Conservation (phyloP, 2,329 filamentous ascomycete genomes). For the Apiospora marii region DNA sequence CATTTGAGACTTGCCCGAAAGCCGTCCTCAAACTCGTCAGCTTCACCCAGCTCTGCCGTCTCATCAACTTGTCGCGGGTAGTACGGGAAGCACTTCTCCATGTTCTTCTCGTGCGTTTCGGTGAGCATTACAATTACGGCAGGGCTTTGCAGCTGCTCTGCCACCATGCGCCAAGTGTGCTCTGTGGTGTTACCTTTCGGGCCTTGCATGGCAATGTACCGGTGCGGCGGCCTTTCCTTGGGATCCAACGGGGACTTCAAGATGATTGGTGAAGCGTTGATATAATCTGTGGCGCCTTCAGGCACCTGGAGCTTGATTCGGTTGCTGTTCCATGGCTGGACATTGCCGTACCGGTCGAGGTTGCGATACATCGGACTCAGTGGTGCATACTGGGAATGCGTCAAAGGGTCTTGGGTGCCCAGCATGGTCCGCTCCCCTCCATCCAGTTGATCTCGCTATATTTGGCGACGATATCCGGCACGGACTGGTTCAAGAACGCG, state of each 20-base stretch:
- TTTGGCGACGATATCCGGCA: conserved; percentile 56
- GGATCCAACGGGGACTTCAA: conserved; percentile 55
- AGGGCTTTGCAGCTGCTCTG: conserved; percentile 74
- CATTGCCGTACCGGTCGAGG: conserved; percentile 88
- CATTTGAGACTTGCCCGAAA: conserved; percentile 76
- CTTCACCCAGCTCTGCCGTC: conserved; percentile 66
- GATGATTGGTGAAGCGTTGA: conserved; percentile 79
- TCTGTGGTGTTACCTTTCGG: conserved; percentile 78
- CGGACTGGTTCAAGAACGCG: conserved; percentile 59
- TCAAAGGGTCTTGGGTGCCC: conserved; percentile 47
- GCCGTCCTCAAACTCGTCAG: conserved; percentile 69
- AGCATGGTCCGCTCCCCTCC: conserved; percentile 58
- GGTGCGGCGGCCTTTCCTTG: conserved; percentile 48
- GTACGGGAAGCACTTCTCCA: conserved; percentile 90
- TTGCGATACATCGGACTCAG: conserved; percentile 59
- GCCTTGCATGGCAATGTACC: conserved; percentile 94
- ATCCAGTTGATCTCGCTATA: conserved; percentile 63
- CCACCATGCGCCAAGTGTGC: conserved; percentile 96
- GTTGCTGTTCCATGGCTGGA: conserved; percentile 89
- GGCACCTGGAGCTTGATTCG: conserved; percentile 83
- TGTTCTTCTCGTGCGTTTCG: conserved; percentile 78
- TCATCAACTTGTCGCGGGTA: conserved; percentile 70
- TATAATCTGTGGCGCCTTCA: conserved; percentile 76
- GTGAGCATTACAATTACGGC: conserved; percentile 96
- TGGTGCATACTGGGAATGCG: conserved; percentile 54